Evolutionary conservation across 1,284 basidiomycete genomes (phyloP).

Genomic region (Coriolopsis trogii): DNA sequence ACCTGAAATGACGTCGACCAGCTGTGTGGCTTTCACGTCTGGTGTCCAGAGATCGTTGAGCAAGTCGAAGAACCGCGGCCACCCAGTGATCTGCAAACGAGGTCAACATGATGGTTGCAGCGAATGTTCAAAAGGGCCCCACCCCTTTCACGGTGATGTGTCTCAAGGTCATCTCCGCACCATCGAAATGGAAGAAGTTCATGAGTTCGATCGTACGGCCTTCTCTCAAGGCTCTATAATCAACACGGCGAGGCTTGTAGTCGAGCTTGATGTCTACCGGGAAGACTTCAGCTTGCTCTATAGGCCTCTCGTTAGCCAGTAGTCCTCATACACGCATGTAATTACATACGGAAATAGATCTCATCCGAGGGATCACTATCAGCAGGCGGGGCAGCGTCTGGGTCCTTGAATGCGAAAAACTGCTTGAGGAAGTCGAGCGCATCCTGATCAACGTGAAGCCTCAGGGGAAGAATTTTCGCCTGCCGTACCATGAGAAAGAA

Average conservation of each 20-base stretch:
- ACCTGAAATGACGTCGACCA: constrained; percentile 97
- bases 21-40: constrained; percentile 97
- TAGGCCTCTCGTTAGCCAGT: no score
- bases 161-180: constrained; percentile 95
- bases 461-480: constrained; percentile 88
- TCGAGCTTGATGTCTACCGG: constrained; percentile 93
- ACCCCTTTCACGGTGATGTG: constrained; percentile 92
- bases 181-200: constrained; percentile 99
- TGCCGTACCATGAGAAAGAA: constrained; percentile 33
- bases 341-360: constrained; percentile 75
- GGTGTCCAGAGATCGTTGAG: constrained; percentile 99
- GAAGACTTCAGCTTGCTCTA: constrained; percentile 89
- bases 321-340: no score
- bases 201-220: constrained; percentile 96
- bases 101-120: neutral
- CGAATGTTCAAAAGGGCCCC: constrained; percentile 37
- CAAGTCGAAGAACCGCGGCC: constrained; percentile 85
- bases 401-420: constrained; percentile 89
- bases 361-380: constrained; percentile 45
- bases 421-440: constrained; percentile 97
- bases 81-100: constrained; percentile 76
- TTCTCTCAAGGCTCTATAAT: constrained; percentile 90
- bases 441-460: constrained; percentile 97
- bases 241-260: constrained; percentile 97
- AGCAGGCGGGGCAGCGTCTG: constrained; percentile 43